These are phyloP conservation scores for Saprolegnia diclina DNA, from an alignment of 352 stramenopile genomes.

Conservation along the genomic window DNA sequence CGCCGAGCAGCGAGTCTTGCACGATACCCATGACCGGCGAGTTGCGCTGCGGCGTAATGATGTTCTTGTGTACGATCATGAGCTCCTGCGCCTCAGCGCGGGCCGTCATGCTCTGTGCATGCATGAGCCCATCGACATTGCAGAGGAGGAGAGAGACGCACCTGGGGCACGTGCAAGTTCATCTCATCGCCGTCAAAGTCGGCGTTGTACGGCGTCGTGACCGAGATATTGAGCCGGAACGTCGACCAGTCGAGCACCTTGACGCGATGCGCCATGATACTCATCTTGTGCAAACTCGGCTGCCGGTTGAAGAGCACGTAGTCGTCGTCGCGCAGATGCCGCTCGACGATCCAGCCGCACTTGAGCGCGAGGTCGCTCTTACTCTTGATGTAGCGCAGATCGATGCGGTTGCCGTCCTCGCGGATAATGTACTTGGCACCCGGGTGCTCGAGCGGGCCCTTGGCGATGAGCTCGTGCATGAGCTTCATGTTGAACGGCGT, in stretches of 20 bases:
- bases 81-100: slow-evolving; percentile 94
- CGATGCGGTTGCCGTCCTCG: slow-evolving; percentile 89
- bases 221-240: slow-evolving; percentile 99
- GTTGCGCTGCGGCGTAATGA: slow-evolving; percentile 97
- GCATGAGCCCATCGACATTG: too few relatives aligned
- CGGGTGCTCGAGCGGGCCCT: slow-evolving; percentile 94
- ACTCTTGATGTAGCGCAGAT: slow-evolving; percentile 95
- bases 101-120: slow-evolving; percentile 61
- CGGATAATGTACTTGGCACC: slow-evolving; percentile 92
- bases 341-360: slow-evolving; percentile 97
- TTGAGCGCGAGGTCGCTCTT: slow-evolving; percentile 92
- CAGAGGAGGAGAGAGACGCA: slow-evolving; percentile 99
- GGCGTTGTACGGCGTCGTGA: slow-evolving; percentile 98
- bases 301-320: slow-evolving; percentile 99
- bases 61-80: slow-evolving; percentile 97
- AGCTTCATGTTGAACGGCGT: slow-evolving; percentile 98
- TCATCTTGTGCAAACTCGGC: slow-evolving; percentile 99
- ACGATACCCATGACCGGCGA: slow-evolving; percentile 96
- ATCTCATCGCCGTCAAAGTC: slow-evolving; percentile 99
- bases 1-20: slow-evolving; percentile 98
- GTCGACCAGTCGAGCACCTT: slow-evolving; percentile 97
- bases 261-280: slow-evolving; percentile 94
- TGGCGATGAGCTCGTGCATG: slow-evolving; percentile 90
- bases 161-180: slow-evolving; percentile 99
- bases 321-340: slow-evolving; percentile 98